phyloP scores from a whole-genome alignment of 768 basidiomycete genomes.

The Hebeloma cylindrosporum region DNA sequence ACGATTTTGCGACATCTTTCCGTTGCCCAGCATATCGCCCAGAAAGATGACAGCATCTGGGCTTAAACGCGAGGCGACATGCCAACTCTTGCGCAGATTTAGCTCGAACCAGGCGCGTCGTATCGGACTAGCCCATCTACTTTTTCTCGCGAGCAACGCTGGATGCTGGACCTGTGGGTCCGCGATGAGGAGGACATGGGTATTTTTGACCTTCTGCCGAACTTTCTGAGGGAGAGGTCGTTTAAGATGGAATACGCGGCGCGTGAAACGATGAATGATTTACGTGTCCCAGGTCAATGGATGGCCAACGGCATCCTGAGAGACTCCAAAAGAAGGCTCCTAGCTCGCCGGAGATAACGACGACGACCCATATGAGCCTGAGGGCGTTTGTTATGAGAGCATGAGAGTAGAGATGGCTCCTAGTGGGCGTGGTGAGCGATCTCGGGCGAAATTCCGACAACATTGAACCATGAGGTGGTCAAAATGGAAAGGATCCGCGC shows the following conservation, averaged over 20 bases:
- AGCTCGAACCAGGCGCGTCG: conserved; percentile 51
- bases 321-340: conserved; percentile 59
- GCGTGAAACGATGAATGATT: conserved; percentile 5
- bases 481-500: no score
- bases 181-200: conserved; percentile 66
- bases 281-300: conserved; percentile 29
- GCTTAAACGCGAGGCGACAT: conserved; percentile 51
- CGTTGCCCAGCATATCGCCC: conserved; percentile 74
- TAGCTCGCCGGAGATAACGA: conserved; percentile 66
- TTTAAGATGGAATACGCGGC: neutral
- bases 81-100: conserved; percentile 73
- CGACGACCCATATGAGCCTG: conserved; percentile 51
- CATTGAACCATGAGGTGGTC: conserved; percentile 7
- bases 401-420: conserved; percentile 19
- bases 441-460: conserved; percentile 12
- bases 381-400: conserved; percentile 37
- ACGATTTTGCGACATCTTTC: conserved; percentile 51
- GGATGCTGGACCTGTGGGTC: conserved; percentile 63
- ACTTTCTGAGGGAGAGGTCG: conserved; percentile 7
- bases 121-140: conserved; percentile 42
- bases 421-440: conserved; percentile 11
- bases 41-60: conserved; percentile 72
- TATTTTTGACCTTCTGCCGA: conserved; percentile 24
- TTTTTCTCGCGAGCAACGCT: conserved; percentile 34
- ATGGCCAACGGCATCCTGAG: conserved; percentile 62